phyloP scores from a whole-genome alignment of 768 basidiomycete genomes.

The Tulasnella sp. region DNA sequence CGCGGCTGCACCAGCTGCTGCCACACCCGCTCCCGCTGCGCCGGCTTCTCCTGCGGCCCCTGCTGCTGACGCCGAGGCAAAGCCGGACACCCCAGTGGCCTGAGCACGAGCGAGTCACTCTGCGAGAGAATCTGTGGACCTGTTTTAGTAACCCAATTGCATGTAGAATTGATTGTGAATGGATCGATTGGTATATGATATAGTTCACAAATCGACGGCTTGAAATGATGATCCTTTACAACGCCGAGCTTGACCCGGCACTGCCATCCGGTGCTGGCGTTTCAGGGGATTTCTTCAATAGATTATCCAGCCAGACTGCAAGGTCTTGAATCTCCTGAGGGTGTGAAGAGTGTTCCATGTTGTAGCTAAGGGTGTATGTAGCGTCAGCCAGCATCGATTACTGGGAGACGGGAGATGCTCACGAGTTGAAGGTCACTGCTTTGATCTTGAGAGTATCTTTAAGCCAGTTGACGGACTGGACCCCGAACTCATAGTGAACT shows the following conservation, averaged over 20 bases:
- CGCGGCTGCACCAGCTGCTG: background rate
- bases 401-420: background rate
- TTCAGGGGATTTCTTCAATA: slow-evolving; percentile 1
- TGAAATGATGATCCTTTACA: background rate
- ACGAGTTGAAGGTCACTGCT: slow-evolving; percentile 37
- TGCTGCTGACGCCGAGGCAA: background rate
- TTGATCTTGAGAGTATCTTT: slow-evolving; percentile 52
- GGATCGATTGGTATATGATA: background rate
- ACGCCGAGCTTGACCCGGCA: background rate
- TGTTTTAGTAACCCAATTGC: background rate
- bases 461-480: slow-evolving; percentile 56
- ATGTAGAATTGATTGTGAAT: slow-evolving; percentile 13
- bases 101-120: background rate
- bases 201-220: background rate
- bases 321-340: slow-evolving; percentile 67
- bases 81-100: background rate
- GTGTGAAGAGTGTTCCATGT: slow-evolving; percentile 63
- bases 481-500: slow-evolving; percentile 55
- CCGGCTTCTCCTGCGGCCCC: too few species aligned
- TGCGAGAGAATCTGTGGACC: background rate
- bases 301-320: slow-evolving; percentile 61
- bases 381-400: slow-evolving; percentile 34
- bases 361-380: slow-evolving; percentile 38
- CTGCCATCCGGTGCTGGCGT: background rate
- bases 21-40: background rate